These are phyloP conservation scores for Prunus campanulata DNA, from an alignment of 306 rosid species.

Conservation along the genomic window DNA sequence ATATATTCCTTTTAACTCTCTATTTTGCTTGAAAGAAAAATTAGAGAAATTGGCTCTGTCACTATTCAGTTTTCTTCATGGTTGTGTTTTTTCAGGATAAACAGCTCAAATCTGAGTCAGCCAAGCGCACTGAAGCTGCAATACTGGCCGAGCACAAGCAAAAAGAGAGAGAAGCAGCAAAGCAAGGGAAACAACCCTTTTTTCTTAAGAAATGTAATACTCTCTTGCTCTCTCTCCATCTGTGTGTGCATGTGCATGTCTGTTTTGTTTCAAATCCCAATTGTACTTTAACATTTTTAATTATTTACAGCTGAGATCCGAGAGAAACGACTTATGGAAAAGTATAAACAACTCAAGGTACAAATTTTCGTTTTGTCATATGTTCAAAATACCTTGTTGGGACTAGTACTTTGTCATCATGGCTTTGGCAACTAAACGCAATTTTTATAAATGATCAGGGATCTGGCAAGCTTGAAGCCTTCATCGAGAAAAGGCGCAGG, in stretches of 20 bases:
- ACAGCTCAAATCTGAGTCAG: slow-evolving; percentile 51
- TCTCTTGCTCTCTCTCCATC: not conserved
- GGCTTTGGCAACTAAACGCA: not conserved
- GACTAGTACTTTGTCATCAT: not conserved
- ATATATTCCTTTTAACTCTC: not conserved
- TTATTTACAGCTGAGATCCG: slow-evolving; percentile 67
- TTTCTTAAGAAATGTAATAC: slow-evolving; percentile 71
- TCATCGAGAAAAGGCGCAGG: slow-evolving; percentile 65
- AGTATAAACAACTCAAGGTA: slow-evolving; percentile 75
- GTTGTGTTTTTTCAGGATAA: slow-evolving; percentile 57
- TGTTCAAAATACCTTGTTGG: not conserved
- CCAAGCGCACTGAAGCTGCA: slow-evolving; percentile 41
- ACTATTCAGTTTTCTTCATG: not conserved
- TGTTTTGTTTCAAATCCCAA: not conserved
- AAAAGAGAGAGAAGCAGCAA: slow-evolving; percentile 75
- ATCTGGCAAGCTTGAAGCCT: slow-evolving; percentile 72
- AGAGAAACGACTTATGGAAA: slow-evolving; percentile 59
- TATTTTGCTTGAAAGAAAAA: not conserved
- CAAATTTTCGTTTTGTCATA: not conserved
- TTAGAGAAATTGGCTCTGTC: not conserved
- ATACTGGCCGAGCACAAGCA: slow-evolving; percentile 74
- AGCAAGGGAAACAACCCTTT: slow-evolving; percentile 83
- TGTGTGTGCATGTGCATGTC: not conserved
- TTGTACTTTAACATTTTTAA: not conserved
- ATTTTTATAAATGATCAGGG: slow-evolving; percentile 31